Conservation (phyloP, 305 asterid species). For the Solanum chacoense region DNA sequence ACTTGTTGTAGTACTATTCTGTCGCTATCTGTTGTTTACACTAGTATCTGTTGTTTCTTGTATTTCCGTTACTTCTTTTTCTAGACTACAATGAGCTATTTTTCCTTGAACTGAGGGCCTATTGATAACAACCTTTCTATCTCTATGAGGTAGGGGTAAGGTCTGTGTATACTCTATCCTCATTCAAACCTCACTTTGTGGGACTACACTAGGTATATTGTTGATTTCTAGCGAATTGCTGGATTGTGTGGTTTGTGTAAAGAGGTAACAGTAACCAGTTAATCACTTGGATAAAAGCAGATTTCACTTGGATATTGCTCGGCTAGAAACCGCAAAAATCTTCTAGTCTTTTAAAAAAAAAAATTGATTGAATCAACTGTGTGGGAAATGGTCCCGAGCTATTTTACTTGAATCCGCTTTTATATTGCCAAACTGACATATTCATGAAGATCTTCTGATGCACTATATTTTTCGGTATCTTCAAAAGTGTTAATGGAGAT, state of each 20-base stretch:
- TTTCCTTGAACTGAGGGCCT: rapidly evolving
- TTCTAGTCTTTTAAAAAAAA: not conserved
- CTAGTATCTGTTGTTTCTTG: not conserved
- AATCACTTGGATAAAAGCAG: not conserved
- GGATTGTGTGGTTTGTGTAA: not conserved
- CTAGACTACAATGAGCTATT: not conserved
- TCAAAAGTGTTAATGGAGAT: not conserved
- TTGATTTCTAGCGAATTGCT: not conserved
- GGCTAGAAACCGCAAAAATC: not conserved
- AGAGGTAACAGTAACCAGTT: not conserved
- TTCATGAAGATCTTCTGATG: not conserved
- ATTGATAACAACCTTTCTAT: not conserved
- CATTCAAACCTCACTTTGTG: rapidly evolving
- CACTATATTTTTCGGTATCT: not conserved
- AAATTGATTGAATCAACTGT: not conserved
- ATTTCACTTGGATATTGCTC: not conserved
- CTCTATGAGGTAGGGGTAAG: not conserved
- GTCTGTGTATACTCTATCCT: not conserved
- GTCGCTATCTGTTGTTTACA: not conserved
- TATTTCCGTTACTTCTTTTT: not conserved
- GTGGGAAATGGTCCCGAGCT: not conserved
- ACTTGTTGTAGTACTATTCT: not conserved
- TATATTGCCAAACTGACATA: not conserved
- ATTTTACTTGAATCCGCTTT: not conserved
- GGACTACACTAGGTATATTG: not conserved